Evolutionary conservation across 1,139 yeast species (phyloP), one percentile per base, ranked within the genome.

Genomic region (Candida neerlandica): DNA sequence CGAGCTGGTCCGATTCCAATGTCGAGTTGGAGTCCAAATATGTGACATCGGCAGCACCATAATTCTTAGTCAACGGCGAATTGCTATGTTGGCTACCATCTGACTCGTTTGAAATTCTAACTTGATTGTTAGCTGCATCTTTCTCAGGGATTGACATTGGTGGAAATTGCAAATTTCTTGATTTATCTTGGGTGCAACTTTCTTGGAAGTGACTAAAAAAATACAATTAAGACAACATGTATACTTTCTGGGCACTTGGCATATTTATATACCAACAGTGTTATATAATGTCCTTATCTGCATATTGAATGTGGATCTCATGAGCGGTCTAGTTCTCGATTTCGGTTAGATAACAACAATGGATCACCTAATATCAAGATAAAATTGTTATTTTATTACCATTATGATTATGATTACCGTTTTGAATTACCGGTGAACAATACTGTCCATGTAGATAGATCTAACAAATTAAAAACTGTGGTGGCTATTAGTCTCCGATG

Each of bases 11-110:
- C 1, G 49, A 19, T 43, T 51, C 55, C 6, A 37, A 12, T 1
- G 51, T 46, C n/a, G 54, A 47, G 10, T 29, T 9, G 4, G 55
- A 53, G 23, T 46, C 49, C 18, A 50, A 9, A 9, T 43, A 26
- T 5, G 45, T 41, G 18, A 46, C 34, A 4, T 43, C 10, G 5
- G 42, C 15, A 4, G 27, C 40, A 11, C 35, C 41, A 18, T 40
- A 21, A 38, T 41, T 35, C 29, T 50, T 32, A 33, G 32, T 39
- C 10, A 37, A 37, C n/a, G 41, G 41, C 1, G 41, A 12, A 15
- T 37, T 19, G 15, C 41, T 37, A n/a, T 37, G 21, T 14, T 37
- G 41, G 4, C 29, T 27, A 3, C n/a, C n/a, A n/a, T n/a, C 41
- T 37, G 41, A 37, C 3, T 12, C 41, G 4, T n/a, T 12, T 7